Base-by-base conservation (phyloP, 2,329 filamentous ascomycete species). In the Aspergillus uvarum region DNA sequence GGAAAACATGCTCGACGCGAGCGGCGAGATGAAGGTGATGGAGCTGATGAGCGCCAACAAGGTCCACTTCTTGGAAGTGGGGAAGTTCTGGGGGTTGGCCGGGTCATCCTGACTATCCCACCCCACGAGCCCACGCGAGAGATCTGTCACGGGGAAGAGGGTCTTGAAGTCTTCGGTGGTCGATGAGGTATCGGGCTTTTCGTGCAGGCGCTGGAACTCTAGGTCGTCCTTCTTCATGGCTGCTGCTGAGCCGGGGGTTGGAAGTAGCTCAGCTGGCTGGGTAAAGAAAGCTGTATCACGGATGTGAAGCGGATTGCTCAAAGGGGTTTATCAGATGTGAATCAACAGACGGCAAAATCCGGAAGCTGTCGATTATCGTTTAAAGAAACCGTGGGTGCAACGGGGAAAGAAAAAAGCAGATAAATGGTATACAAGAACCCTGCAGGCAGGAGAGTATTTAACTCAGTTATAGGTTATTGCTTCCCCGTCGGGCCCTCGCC, bases 31-130 rank as follows among this genome's bases (percentile, higher is more conserved):
- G 24, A 74, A 63, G 7, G 72, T 73, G 51, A 72, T 64, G 4
- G 64, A 60, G 51, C 69, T 73, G 35, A 74, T 68, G 2, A 74
- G 62, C 3, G 48, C 64, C 1, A 74, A 60, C 19, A 72, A 52
- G 1, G 53, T 56, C 69, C 67, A 73, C 62, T 74, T 73, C 19
- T 65, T 63, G 7, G 32, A 32, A 0, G 54, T 1, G 3, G 64
- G 10, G 52, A 73, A 87, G 71, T 88, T 87, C 65, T 85, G 78
- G 2, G 85, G 85, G 73, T 85, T 84, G 2, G 76, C 73, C 0
- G 83, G 84, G 67, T 88, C 85, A 56, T 83, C 79, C 67, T 84
- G 82, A 42, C 78, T 71, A 3, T 87, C 84, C 85, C 85, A 87
- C 38, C 84, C 85, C 19, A 87, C 81, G 59, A 87, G 68, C n/a